These are phyloP conservation scores for Pyrenula massariospora DNA, from an alignment of 495 filamentous ascomycete species.

Conservation along the genomic window DNA sequence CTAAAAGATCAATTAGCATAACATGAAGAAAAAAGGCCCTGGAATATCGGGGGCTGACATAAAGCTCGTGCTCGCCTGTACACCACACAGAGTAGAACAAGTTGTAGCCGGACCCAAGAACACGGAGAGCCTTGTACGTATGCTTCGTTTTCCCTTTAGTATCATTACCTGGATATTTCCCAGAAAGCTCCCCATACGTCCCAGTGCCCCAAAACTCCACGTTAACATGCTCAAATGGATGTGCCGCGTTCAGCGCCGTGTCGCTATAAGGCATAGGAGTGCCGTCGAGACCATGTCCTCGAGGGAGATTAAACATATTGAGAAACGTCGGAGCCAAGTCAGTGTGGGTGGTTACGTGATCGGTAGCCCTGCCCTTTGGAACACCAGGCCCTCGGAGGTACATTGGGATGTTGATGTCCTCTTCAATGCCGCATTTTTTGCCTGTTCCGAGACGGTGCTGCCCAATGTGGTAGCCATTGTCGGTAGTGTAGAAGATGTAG, in stretches of 20 bases:
- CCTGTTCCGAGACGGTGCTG: slow-evolving; percentile 63
- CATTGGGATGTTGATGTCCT: slow-evolving; percentile 63
- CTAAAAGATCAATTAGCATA: not conserved
- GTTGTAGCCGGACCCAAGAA: not conserved
- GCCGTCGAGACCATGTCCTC: not conserved
- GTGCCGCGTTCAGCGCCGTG: not conserved
- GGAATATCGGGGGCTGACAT: not conserved
- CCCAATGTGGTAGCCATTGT: slow-evolving; percentile 67
- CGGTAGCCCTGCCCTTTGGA: slow-evolving; percentile 24
- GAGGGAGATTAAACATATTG: not conserved
- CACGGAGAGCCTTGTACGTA: not conserved
- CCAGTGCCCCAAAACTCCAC: slow-evolving; percentile 1
- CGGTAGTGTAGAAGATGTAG: slow-evolving; percentile 60
- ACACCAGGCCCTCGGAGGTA: slow-evolving; percentile 49
- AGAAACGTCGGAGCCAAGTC: slow-evolving; percentile 60
- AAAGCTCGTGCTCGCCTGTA: not conserved
- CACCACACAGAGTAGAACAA: not conserved
- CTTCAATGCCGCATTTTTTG: slow-evolving; percentile 60
- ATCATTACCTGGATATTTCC: not conserved
- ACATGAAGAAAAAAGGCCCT: too few relatives aligned
- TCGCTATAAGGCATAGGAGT: not conserved
- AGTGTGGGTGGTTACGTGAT: slow-evolving; percentile 55
- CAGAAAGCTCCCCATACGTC: not conserved
- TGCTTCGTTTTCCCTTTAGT: not conserved
- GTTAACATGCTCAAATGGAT: slow-evolving; percentile 1